phyloP scores from a whole-genome alignment of 2,329 filamentous ascomycete genomes.

The Neonectria neomacrospora region DNA sequence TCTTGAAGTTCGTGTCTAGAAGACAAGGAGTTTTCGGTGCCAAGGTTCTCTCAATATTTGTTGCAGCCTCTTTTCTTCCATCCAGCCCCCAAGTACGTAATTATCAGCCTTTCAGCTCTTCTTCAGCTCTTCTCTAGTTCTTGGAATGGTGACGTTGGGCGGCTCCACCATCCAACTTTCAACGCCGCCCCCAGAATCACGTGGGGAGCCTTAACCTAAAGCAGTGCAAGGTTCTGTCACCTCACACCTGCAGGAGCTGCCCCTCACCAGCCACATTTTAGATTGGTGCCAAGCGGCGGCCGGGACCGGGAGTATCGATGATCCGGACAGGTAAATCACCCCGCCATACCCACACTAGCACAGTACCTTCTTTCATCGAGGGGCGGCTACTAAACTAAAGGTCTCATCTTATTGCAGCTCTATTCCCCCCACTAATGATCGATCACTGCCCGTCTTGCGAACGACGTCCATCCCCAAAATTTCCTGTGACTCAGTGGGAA shows the following conservation, averaged over 20 bases:
- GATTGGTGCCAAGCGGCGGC: not conserved
- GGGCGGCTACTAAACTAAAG: constrained; percentile 7
- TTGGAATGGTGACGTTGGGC: constrained; percentile 7
- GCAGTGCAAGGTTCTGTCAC: not conserved
- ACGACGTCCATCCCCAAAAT: constrained; percentile 48
- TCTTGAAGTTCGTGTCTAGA: not conserved
- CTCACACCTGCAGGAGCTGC: constrained; percentile 1
- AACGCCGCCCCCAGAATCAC: constrained; percentile 8
- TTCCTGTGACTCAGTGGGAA: constrained; percentile 54
- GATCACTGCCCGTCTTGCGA: constrained; percentile 15
- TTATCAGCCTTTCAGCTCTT: not conserved
- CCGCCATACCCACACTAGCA: constrained; percentile 40
- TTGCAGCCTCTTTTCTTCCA: not conserved
- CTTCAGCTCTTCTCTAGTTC: not conserved
- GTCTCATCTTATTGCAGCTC: constrained; percentile 13
- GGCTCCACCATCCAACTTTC: constrained; percentile 2
- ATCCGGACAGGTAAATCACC: constrained; percentile 43
- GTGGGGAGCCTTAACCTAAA: not conserved
- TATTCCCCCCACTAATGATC: not conserved
- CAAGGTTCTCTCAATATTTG: not conserved
- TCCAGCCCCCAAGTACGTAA: not conserved
- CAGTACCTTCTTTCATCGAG: constrained; percentile 26
- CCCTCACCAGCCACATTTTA: constrained; percentile 15
- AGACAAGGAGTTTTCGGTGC: not conserved
- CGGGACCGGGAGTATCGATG: constrained; percentile 45